Base-by-base conservation (phyloP, 2,329 filamentous ascomycete species). In the Penicillium digitatum region DNA sequence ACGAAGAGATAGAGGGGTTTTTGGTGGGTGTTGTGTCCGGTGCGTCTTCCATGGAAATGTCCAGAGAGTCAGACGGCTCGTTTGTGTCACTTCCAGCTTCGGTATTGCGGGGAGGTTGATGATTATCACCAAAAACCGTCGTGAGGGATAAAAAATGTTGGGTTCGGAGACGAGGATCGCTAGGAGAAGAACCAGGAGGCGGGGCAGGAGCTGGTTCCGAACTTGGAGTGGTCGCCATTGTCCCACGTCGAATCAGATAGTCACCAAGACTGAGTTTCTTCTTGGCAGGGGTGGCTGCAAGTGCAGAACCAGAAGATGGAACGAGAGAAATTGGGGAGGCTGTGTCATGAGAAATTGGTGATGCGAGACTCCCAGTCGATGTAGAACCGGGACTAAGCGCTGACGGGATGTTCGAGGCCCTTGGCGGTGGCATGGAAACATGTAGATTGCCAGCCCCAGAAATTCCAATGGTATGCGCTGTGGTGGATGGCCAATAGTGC, bases 191-290 rank as follows among this genome's bases (percentile, higher is more conserved):
- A 12, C 12, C 43, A 34, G 51, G 18, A 20, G 29, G 12, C 11
- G 35, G 38, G 7, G 16, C 9, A 40, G 35, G 42, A 63, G 44
- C 54, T 7, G 65, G 69, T 52, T 78, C 76, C 5, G 68, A 65
- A 0, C 71, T 71, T 7, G 75, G 74, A 0, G 75, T 74, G 14
- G 69, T 66, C 40, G 52, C 26, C 57, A 75, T 61, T 18, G 72
- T 75, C 11, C 72, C 71, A 48, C 74, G 70, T 49, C 74, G 72
- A 47, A 70, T 77, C 51, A 78, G 70, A 58, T 80, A 80, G 59
- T 80, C 78, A 42, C 77, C 77, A 20, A 80, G 63, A 59, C 76
- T 80, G 45, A 80, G 69, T 58, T 80, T 80, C 64, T 80, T 80
- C 65, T 79, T 79, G 18, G 74, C 72, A 3, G 77, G 78, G 60